These are phyloP conservation scores for Candida berthetii DNA, from an alignment of 805 yeast species.

Conservation along the genomic window DNA sequence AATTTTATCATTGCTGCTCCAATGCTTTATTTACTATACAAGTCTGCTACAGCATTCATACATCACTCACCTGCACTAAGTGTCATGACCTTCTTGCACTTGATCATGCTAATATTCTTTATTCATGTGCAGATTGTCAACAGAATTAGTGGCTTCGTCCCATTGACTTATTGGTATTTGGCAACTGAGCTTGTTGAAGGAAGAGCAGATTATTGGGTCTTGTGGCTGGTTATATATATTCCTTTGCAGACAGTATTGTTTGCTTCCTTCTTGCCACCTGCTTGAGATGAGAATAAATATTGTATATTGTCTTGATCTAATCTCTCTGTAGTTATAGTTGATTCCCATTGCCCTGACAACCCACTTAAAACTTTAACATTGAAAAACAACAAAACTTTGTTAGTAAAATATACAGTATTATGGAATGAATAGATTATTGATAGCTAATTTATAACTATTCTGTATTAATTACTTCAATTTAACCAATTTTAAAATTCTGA, in stretches of 20 bases:
- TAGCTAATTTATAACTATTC: background rate
- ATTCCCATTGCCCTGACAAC: too few species aligned
- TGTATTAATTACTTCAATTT: background rate
- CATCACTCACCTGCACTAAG: conserved; percentile 32
- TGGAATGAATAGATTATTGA: too few species aligned
- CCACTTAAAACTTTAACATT: too few species aligned
- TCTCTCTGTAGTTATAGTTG: too few species aligned
- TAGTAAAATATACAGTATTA: too few species aligned
- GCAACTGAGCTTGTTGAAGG: conserved; percentile 27
- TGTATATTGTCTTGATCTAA: too few species aligned
- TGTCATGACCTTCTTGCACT: conserved; percentile 34
- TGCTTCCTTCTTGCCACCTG: conserved; percentile 89
- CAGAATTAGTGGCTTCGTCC: conserved; percentile 72
- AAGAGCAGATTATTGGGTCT: conserved; percentile 30
- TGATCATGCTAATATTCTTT: conserved; percentile 45
- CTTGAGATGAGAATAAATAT: conserved; percentile 41
- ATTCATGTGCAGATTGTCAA: conserved; percentile 88
- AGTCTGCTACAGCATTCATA: conserved; percentile 31
- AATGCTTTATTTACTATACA: conserved; percentile 39
- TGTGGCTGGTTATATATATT: conserved; percentile 57
- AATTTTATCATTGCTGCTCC: conserved; percentile 78
- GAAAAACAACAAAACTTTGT: too few species aligned
- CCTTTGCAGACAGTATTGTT: conserved; percentile 65
- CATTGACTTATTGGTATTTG: conserved; percentile 69
- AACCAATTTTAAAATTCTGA: too few species aligned